Evolutionary conservation across 331 rosid genomes (phyloP).

Genomic region (Acacia pycnantha): DNA sequence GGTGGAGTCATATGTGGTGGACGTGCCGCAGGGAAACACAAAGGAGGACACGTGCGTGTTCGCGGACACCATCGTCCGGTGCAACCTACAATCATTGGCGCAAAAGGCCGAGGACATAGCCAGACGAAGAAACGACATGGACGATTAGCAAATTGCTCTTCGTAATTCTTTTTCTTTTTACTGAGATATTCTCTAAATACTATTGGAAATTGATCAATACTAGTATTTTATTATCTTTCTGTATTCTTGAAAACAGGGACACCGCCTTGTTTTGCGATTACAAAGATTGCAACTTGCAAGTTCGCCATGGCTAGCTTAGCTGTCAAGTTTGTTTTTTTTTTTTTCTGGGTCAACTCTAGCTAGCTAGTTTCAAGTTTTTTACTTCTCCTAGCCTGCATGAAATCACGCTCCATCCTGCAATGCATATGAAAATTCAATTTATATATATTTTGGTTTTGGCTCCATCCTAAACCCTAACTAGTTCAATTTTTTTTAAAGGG

Average conservation of each 20-base stretch:
- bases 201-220: neutral
- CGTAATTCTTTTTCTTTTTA: constrained; percentile 2
- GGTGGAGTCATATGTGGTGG: constrained; percentile 89
- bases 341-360: neutral
- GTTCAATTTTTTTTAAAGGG: no score
- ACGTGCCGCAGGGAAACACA: constrained; percentile 80
- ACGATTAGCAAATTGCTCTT: constrained; percentile 9
- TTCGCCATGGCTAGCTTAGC: neutral
- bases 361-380: neutral
- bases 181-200: neutral
- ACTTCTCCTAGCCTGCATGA: neutral
- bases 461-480: no score
- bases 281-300: neutral
- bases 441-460: no score
- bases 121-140: constrained; percentile 15
- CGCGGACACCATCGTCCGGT: constrained; percentile 79
- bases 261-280: neutral
- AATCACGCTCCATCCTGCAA: neutral
- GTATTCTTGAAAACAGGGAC: neutral
- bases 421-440: neutral
- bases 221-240: neutral
- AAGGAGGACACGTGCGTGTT: constrained; percentile 79
- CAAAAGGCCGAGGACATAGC: constrained; percentile 67
- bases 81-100: constrained; percentile 89
- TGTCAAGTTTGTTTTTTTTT: neutral